Base-by-base conservation (phyloP, 768 basidiomycete species). In the Suillus cothurnatus region DNA sequence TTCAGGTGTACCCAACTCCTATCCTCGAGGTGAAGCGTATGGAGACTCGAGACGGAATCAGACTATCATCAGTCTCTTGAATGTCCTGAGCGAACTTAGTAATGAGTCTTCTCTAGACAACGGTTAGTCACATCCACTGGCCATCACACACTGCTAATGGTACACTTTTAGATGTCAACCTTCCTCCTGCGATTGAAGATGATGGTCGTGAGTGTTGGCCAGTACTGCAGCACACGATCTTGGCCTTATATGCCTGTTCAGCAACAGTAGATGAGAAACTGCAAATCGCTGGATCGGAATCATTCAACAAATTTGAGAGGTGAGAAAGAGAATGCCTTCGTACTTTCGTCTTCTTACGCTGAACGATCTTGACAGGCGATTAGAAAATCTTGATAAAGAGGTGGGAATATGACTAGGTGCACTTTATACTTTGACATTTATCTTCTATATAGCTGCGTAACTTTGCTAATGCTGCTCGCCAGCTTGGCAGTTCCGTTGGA, bases 401-500 rank as follows among this genome's bases (percentile, higher is more conserved):
- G 77, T 71, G 77, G 68, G 76, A 50, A 26, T 55, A 32, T 12
- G 31, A 32, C 6, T 19, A 17, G 45, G 38, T 50, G 23, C 31
- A 5, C 47, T 43, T 43, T 34, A 6, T 32, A 2, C 68, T 63
- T 62, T 64, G 38, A 61, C 28, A 28, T 69, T 71, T 62, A 72
- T 65, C 32, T 41, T 19, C 23, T 55, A 28, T 65, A 1, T 61
- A 85, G 81, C 79, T 86, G 17, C 79, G 84, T 11, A 82, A 82
- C 70, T 86, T 85, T 68, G 81, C 82, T n/a, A 85, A 85, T 36
- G 84, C 85, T 8, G 83, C 84, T 32, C 83, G 85, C 21, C 85
- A 85, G 60, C 73, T 86, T 2, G 85, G 86, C 6, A 84, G 83
- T 62, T 86, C 85, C 0, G 83, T 86, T 36, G 85, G 85, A 9